These are phyloP conservation scores for Malus domestica DNA, from an alignment of 306 rosid species.

Conservation along the genomic window DNA sequence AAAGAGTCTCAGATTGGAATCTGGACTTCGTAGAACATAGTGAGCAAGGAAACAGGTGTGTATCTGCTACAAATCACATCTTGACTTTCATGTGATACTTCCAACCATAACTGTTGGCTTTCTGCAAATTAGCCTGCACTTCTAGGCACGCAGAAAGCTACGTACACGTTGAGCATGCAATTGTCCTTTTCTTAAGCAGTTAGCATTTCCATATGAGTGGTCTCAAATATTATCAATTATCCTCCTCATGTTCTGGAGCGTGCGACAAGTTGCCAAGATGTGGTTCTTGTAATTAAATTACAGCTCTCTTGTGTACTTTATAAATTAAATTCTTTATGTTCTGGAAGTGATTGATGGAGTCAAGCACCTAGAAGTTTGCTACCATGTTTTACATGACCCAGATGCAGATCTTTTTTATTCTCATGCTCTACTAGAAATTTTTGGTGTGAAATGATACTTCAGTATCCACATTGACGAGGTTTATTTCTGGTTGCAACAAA, in stretches of 20 bases:
- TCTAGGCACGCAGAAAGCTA: neutral
- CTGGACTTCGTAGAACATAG: constrained; percentile 34
- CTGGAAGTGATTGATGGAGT: neutral
- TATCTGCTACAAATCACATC: neutral
- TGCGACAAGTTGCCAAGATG: neutral
- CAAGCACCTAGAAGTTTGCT: neutral
- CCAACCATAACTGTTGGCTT: neutral
- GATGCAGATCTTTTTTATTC: neutral
- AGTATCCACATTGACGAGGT: neutral
- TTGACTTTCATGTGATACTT: neutral
- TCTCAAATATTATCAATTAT: neutral
- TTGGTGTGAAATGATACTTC: neutral
- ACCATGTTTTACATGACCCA: neutral
- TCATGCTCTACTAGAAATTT: neutral
- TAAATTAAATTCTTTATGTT: neutral
- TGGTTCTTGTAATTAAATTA: neutral
- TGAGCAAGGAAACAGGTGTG: constrained; percentile 38
- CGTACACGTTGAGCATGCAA: neutral
- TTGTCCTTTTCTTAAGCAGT: neutral
- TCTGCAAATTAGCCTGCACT: neutral
- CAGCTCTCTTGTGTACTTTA: neutral
- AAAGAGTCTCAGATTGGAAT: constrained; percentile 39
- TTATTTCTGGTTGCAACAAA: neutral
- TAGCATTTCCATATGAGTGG: neutral
- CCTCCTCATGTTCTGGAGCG: neutral